phyloP scores from a whole-genome alignment of 2,329 filamentous ascomycete genomes.

The Penicillium thymicola region DNA sequence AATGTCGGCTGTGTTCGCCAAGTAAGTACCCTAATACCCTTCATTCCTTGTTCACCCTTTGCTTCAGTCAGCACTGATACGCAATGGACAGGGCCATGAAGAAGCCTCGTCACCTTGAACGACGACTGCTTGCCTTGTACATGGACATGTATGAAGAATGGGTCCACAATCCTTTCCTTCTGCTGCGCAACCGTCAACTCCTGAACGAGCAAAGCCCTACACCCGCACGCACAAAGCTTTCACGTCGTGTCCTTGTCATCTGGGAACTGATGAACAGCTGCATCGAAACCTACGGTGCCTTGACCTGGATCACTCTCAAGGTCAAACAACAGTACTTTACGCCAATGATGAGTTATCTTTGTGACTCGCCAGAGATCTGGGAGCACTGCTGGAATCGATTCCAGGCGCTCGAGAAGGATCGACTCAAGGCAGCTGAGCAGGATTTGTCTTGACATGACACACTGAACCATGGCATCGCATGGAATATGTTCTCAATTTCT shows the following conservation, averaged over 20 bases:
- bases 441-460: not conserved
- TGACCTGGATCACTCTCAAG: constrained; percentile 11
- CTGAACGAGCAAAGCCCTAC: not conserved
- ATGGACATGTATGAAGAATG: constrained; percentile 27
- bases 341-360: constrained; percentile 10
- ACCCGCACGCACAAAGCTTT: constrained; percentile 10
- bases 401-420: not conserved
- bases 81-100: constrained; percentile 17
- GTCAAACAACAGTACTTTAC: constrained; percentile 17
- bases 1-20: constrained; percentile 16
- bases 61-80: not conserved
- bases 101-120: constrained; percentile 21
- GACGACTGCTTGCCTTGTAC: constrained; percentile 20
- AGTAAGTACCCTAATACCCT: constrained; percentile 13
- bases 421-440: not conserved
- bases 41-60: not conserved
- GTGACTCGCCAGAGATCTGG: constrained; percentile 10
- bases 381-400: not conserved
- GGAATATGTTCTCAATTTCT: not conserved
- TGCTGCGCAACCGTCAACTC: constrained; percentile 19
- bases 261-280: constrained; percentile 21
- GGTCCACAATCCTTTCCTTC: constrained; percentile 24
- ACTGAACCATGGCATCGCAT: not conserved
- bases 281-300: constrained; percentile 21
- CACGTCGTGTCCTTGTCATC: constrained; percentile 13